These are phyloP conservation scores for Nothophytophthora sp. DNA, from an alignment of 352 stramenopile genomes.

Conservation along the genomic window DNA sequence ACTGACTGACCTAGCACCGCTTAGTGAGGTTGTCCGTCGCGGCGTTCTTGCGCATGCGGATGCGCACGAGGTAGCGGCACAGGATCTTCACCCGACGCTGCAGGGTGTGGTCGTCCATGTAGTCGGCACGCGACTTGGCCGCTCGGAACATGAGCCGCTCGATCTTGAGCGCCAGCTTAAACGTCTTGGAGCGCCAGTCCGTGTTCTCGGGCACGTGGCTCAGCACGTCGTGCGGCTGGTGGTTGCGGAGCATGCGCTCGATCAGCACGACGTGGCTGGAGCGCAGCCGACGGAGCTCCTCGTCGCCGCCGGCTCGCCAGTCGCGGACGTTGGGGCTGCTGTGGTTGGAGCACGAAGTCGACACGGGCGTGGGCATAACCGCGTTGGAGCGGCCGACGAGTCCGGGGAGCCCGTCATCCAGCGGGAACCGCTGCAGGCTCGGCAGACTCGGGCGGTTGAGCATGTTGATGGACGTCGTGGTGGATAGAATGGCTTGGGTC, in stretches of 20 bases:
- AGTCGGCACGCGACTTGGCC: slow-evolving; percentile 48
- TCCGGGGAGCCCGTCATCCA: slow-evolving; percentile 29
- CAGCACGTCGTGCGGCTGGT: slow-evolving; percentile 63
- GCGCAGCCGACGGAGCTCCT: slow-evolving; percentile 50
- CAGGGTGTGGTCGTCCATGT: slow-evolving; percentile 53
- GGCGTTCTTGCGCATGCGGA: slow-evolving; percentile 61
- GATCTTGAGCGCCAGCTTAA: slow-evolving; percentile 63
- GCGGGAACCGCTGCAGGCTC: slow-evolving; percentile 53
- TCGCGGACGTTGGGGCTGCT: slow-evolving; percentile 14
- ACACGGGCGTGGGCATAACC: slow-evolving; percentile 7
- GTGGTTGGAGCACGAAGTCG: slow-evolving; percentile 3
- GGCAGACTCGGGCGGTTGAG: slow-evolving; percentile 58
- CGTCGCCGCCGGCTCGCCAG: slow-evolving; percentile 35
- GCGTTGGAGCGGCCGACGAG: slow-evolving; percentile 15
- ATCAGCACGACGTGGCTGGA: slow-evolving; percentile 50
- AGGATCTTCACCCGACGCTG: slow-evolving; percentile 49
- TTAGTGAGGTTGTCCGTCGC: slow-evolving; percentile 26
- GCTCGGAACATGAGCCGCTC: slow-evolving; percentile 63
- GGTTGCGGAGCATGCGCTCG: slow-evolving; percentile 60
- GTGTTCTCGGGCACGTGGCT: slow-evolving; percentile 61
- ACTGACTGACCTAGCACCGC: slow-evolving; percentile 4
- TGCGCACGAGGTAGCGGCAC: slow-evolving; percentile 55
- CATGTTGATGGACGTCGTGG: slow-evolving; percentile 42
- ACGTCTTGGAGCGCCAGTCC: slow-evolving; percentile 62
- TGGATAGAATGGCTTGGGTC: slow-evolving; percentile 6